These are phyloP conservation scores for Kodamaea restingae DNA, from an alignment of 805 yeast genomes.

Conservation along the genomic window DNA sequence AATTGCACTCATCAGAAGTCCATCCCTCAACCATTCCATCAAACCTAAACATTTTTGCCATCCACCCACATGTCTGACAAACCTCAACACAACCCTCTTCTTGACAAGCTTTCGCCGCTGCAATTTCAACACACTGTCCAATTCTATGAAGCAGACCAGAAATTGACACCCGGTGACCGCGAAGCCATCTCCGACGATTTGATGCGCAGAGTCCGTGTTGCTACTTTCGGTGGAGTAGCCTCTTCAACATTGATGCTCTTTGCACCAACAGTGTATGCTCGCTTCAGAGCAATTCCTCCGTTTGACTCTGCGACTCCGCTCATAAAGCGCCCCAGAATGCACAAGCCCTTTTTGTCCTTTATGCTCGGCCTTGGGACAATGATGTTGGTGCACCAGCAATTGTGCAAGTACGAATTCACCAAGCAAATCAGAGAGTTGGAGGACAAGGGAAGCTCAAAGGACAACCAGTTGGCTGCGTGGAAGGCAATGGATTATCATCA, in stretches of 20 bases:
- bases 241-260: slow-evolving; percentile 25
- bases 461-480: slow-evolving; percentile 29
- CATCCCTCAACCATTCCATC: too few species aligned
- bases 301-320: slow-evolving; percentile 4
- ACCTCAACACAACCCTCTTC: slow-evolving; percentile 18
- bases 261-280: slow-evolving; percentile 27
- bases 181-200: slow-evolving; percentile 28
- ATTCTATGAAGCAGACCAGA: slow-evolving; percentile 40
- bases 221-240: slow-evolving; percentile 25
- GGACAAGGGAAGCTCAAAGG: slow-evolving; percentile 11
- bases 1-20: too few species aligned
- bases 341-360: slow-evolving; percentile 33
- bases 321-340: slow-evolving; percentile 15
- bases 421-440: slow-evolving; percentile 17
- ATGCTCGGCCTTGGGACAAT: slow-evolving; percentile 27
- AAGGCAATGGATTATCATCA: slow-evolving; percentile 33
- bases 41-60: too few species aligned
- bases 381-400: slow-evolving; percentile 23
- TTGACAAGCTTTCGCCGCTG: slow-evolving; percentile 25
- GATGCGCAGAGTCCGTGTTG: slow-evolving; percentile 18
- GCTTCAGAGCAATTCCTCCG: slow-evolving; percentile 4
- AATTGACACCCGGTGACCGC: slow-evolving; percentile 30
- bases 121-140: slow-evolving; percentile 35
- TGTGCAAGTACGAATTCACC: slow-evolving; percentile 21
- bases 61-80: not conserved